Percentiles rank a stretch among this genome's conserved stretches.
These are phyloP conservation scores for Oenanthe sinensis DNA, from an alignment of 129 eudicot genomes.

Conservation along the genomic window DNA sequence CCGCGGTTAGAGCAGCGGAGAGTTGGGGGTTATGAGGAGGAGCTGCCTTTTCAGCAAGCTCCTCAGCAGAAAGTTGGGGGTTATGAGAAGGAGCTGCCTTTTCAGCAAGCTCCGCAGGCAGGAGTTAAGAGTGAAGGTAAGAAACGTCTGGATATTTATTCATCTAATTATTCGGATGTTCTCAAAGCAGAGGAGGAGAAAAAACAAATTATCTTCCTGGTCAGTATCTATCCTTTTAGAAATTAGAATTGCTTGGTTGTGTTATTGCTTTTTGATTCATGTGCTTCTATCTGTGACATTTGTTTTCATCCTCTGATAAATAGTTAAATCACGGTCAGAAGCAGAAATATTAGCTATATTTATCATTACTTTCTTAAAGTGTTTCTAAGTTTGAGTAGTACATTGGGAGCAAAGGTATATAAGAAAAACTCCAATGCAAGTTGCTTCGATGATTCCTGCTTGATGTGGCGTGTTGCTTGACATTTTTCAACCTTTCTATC, in stretches of 20 bases:
- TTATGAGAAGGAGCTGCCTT: slow-evolving; percentile 19
- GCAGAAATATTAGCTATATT: background rate
- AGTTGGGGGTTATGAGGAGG: slow-evolving; percentile 14
- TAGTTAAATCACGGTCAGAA: background rate
- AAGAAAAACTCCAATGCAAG: background rate
- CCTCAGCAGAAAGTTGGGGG: slow-evolving; percentile 13
- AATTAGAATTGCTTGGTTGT: background rate
- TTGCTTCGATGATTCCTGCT: background rate
- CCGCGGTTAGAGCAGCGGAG: background rate
- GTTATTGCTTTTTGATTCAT: background rate
- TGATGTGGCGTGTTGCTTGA: background rate
- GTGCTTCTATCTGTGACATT: background rate
- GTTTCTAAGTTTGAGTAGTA: background rate
- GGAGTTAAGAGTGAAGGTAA: slow-evolving; percentile 13
- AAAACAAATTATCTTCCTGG: slow-evolving; percentile 31
- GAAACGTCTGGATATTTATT: slow-evolving; percentile 8
- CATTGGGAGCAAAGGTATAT: background rate
- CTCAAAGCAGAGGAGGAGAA: slow-evolving; percentile 14
- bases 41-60: slow-evolving; percentile 19
- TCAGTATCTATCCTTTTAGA: slow-evolving; percentile 28
- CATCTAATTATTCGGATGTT: too few relatives aligned
- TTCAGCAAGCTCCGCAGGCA: slow-evolving; percentile 23
- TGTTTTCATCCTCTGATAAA: background rate
- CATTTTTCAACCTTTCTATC: too few relatives aligned
- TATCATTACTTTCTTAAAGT: background rate